Percentiles rank a stretch among this genome's conserved stretches.
Evolutionary conservation across 2,329 filamentous ascomycete species (phyloP).

Genomic region (Trichophaea hybrida): DNA sequence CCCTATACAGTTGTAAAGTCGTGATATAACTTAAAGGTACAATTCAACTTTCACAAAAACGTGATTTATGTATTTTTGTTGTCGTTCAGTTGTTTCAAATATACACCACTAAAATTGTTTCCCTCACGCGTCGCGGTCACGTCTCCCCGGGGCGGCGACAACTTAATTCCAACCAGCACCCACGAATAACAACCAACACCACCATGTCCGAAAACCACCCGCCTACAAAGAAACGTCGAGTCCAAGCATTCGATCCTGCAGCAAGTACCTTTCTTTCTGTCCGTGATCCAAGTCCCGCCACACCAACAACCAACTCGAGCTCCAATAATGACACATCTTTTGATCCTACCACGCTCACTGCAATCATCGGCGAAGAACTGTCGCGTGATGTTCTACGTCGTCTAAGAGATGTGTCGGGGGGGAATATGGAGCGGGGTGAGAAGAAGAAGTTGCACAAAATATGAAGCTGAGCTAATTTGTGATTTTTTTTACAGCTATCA

Average conservation of each 20-base stretch:
- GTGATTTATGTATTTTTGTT: background rate
- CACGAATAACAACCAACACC: background rate
- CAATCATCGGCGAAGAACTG: conserved; percentile 46
- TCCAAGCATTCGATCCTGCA: background rate
- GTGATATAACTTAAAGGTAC: no score
- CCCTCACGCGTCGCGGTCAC: background rate
- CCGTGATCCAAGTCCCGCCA: background rate
- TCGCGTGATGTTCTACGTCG: conserved; percentile 36
- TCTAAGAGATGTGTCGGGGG: conserved; percentile 42
- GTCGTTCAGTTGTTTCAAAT: background rate
- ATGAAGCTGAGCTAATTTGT: background rate
- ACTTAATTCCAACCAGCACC: background rate
- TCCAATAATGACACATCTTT: conserved; percentile 32
- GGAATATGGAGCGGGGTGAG: conserved; percentile 45
- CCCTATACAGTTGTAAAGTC: no score
- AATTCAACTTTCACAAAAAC: background rate
- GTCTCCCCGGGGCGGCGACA: background rate
- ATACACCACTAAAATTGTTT: background rate
- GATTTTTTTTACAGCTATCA: conserved; percentile 23
- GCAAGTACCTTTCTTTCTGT: background rate
- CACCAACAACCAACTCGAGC: background rate
- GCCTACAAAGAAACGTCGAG: background rate
- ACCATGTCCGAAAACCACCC: background rate
- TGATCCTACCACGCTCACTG: conserved; percentile 44
- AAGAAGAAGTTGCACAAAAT: background rate